phyloP scores from a whole-genome alignment of 345 rosid genomes.

The Erysimum cheiranthoides region DNA sequence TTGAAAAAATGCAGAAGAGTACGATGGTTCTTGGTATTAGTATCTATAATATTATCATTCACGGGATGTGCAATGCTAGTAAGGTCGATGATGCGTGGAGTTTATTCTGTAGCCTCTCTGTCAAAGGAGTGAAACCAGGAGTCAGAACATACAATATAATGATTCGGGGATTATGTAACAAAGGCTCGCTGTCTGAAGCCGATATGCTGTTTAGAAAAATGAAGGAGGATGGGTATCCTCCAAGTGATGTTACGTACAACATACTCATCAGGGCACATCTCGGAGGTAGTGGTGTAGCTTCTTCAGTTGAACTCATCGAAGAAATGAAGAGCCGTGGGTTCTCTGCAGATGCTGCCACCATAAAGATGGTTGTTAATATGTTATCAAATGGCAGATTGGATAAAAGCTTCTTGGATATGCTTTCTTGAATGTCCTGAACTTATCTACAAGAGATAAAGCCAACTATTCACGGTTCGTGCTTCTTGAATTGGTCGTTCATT shows the following conservation, averaged over 20 bases:
- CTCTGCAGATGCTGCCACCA: not conserved
- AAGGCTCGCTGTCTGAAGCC: not conserved
- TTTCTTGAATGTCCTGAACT: not conserved
- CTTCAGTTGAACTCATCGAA: conserved; percentile 17
- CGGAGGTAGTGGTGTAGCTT: not conserved
- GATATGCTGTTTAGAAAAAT: not conserved
- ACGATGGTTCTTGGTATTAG: not conserved
- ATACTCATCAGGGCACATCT: conserved; percentile 24
- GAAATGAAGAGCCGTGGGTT: conserved; percentile 12
- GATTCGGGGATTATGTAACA: conserved; percentile 3
- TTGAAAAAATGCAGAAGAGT: not conserved
- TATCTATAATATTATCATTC: not conserved
- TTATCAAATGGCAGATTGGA: conserved; percentile 10
- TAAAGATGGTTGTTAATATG: not conserved
- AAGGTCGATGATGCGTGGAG: not conserved
- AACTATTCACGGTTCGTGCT: not conserved
- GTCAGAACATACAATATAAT: conserved; percentile 7
- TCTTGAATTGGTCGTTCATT: not conserved
- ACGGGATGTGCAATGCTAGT: conserved; percentile 1
- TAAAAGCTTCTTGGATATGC: conserved; percentile 11
- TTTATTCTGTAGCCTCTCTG: conserved; percentile 39
- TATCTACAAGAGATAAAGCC: not conserved
- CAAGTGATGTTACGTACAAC: conserved; percentile 21
- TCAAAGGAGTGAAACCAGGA: conserved; percentile 21
- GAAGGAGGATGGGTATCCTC: conserved; percentile 27